These are phyloP conservation scores for Rosa rugosa DNA, from an alignment of 306 rosid genomes.

Conservation along the genomic window DNA sequence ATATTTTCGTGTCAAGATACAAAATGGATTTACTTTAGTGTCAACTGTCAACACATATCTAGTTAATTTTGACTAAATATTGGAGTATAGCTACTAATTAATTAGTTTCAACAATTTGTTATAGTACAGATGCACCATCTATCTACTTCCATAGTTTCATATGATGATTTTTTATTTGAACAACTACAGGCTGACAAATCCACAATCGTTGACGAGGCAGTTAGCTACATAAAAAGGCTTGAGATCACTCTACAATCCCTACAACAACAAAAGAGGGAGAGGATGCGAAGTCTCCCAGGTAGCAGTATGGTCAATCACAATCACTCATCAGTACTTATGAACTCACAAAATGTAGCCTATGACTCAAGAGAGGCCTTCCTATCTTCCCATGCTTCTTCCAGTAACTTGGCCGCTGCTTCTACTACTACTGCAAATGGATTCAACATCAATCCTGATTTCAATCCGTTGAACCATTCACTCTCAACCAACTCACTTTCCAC, in stretches of 20 bases:
- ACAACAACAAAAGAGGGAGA: conserved; percentile 51
- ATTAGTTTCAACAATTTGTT: neutral
- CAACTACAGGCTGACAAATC: conserved; percentile 56
- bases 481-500: neutral
- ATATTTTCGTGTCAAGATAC: neutral
- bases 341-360: conserved; percentile 19
- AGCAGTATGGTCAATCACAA: conserved; percentile 5
- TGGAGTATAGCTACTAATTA: too few species aligned
- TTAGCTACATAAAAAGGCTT: conserved; percentile 46
- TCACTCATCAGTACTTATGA: neutral
- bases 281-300: conserved; percentile 17
- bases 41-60: too few species aligned
- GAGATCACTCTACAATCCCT: conserved; percentile 41
- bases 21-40: neutral
- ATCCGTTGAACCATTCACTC: neutral
- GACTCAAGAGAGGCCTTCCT: conserved; percentile 39
- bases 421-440: conserved; percentile 17
- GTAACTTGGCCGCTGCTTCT: conserved; percentile 10
- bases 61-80: too few species aligned
- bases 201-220: conserved; percentile 73
- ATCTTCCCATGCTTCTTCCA: conserved; percentile 36
- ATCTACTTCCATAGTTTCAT: neutral
- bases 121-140: neutral
- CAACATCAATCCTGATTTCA: neutral
- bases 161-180: neutral